Base-by-base conservation (phyloP, 345 rosid genomes). In the Cochlearia excelsa region DNA sequence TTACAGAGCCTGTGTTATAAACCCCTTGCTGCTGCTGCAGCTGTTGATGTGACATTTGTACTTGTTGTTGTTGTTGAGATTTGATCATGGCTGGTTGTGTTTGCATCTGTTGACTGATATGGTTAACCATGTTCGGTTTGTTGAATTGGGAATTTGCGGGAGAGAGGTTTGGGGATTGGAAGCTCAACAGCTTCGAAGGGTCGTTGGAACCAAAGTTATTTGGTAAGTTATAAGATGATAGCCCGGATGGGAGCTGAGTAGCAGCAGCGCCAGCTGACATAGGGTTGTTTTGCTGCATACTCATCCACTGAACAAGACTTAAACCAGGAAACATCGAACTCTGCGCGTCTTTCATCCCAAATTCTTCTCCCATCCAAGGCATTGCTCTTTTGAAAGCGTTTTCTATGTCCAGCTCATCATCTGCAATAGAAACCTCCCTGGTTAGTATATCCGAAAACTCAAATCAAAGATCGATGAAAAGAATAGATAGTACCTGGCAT, bases 331-430 rank as follows among this genome's bases (percentile, higher is more conserved):
- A 86, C 57, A 84, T 74, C 1, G 95, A 84, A 80, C 74, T 84
- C 37, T 80, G 80, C 0, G 84, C 61, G 61, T 88, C 98, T 79
- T 86, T 92, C 87, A 84, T 76, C 43, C 94, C 95, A 71, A 80
- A 78, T 0, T 88, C 98, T 68, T 92, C 98, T 62, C 95, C 98
- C 64, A 88, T 85, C 98, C 98, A 92, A 3, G 95, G 97, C 94
- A 88, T 80, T 16, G 86, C 87, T 75, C 91, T 79, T 78, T 81
- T 92, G 74, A 92, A 88, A 68, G 93, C 90, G 66, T 82, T 92
- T 71, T 86, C 98, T 0, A 82, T 73, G 31, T 92, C 96, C 10
- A 87, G 57, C 57, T 86, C 98, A 60, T 91, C 93, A 77, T 88
- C 96, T 91, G 85, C 69, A 75, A 30, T 39, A 51, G 37, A 78